A percentile compares a stretch with the other conserved stretches of the same genome.
phyloP scores from a whole-genome alignment of 495 filamentous ascomycete species.

The Hypoxylon rickii region DNA sequence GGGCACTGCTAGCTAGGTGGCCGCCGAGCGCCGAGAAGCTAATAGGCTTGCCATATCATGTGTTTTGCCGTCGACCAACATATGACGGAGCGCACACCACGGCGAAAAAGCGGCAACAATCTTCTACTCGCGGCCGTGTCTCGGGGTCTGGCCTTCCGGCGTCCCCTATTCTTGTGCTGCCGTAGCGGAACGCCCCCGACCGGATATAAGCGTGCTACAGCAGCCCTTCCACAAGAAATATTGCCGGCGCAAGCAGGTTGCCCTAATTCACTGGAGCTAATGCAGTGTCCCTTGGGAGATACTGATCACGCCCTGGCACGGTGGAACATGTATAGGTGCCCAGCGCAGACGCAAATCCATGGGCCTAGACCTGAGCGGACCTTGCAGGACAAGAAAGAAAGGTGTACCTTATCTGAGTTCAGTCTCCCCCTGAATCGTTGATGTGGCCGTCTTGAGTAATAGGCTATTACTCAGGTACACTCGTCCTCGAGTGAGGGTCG shows the following conservation, averaged over 20 bases:
- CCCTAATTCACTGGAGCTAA: constrained; percentile 3
- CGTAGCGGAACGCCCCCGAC: constrained; percentile 9
- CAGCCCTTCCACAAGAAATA: neutral
- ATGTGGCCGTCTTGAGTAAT: neutral
- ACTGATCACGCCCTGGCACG: neutral
- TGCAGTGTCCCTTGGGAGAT: neutral
- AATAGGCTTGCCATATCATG: constrained; percentile 18
- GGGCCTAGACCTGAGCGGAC: neutral
- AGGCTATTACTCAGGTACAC: neutral
- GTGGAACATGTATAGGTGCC: constrained; percentile 7
- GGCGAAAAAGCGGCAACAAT: constrained; percentile 5
- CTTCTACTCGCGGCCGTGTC: neutral
- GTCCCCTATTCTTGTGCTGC: neutral
- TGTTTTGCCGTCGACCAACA: constrained; percentile 7
- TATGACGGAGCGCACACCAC: constrained; percentile 4
- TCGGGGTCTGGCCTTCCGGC: constrained; percentile 11
- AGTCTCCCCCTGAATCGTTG: constrained; percentile 4
- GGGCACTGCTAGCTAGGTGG: neutral
- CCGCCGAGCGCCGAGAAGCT: neutral
- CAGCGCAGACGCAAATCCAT: constrained; percentile 1
- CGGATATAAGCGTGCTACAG: constrained; percentile 3
- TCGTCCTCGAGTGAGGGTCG: neutral
- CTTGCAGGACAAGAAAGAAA: constrained; percentile 7
- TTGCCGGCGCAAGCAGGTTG: constrained; percentile 3
- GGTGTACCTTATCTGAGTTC: neutral